These are phyloP conservation scores for Cercospora brassicicola DNA, from an alignment of 2,329 filamentous ascomycete genomes.

Conservation along the genomic window DNA sequence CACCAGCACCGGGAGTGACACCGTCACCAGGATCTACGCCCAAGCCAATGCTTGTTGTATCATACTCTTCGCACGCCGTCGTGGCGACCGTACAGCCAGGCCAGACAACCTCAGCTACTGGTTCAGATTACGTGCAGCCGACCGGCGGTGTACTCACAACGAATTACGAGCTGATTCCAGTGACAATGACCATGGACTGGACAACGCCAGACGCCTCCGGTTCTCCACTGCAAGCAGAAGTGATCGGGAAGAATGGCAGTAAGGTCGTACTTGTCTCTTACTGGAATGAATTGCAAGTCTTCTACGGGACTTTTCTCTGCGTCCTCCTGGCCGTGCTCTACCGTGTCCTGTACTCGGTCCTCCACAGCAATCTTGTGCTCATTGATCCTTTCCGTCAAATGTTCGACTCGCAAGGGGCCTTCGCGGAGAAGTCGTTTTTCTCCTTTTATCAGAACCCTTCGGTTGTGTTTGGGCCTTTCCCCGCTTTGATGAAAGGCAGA, in stretches of 20 bases:
- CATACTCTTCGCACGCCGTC: not conserved
- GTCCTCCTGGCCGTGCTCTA: constrained; percentile 25
- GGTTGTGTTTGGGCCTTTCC: not conserved
- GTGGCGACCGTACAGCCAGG: not conserved
- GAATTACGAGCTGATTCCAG: not conserved
- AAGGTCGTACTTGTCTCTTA: not conserved
- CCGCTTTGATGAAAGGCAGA: constrained; percentile 1
- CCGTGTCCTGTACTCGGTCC: constrained; percentile 20
- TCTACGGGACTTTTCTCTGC: constrained; percentile 23
- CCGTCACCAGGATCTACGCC: not conserved
- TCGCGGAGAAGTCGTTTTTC: constrained; percentile 22
- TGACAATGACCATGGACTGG: not conserved
- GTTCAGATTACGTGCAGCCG: not conserved
- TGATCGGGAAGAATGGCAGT: not conserved
- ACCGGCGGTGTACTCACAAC: not conserved
- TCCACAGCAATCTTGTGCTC: constrained; percentile 23
- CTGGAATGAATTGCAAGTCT: constrained; percentile 16
- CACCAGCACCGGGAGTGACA: not conserved
- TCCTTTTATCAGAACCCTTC: constrained; percentile 22
- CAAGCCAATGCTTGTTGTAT: not conserved
- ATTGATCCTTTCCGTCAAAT: constrained; percentile 27
- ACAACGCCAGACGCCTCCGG: not conserved
- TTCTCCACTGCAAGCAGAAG: not conserved
- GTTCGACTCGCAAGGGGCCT: constrained; percentile 14
- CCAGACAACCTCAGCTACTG: not conserved